Conservation (phyloP, 192 early-diverging fungal species). For the Podila horticola region DNA sequence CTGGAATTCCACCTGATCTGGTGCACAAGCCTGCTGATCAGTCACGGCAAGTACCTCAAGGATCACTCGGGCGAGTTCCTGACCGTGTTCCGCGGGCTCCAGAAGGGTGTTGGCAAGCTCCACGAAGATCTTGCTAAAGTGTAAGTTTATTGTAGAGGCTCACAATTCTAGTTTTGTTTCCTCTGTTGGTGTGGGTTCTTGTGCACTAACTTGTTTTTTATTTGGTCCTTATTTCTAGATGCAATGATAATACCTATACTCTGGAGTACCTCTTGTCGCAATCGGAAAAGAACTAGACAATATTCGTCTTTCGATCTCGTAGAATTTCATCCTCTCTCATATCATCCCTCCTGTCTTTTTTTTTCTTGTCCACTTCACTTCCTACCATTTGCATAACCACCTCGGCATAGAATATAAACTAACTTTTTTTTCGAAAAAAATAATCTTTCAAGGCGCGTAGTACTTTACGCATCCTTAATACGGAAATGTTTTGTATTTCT, state of each 20-base stretch:
- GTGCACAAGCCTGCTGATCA: conserved; percentile 76
- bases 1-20: conserved; percentile 92
- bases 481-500: too few species aligned
- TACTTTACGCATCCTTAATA: too few species aligned
- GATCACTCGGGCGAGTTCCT: conserved; percentile 70
- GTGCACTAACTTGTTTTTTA: background rate
- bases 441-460: too few species aligned
- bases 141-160: conserved; percentile 55
- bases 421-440: too few species aligned
- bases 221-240: conserved; percentile 60
- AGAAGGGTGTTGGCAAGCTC: conserved; percentile 71
- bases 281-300: conserved; percentile 45
- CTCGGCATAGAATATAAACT: too few species aligned
- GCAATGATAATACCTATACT: conserved; percentile 81
- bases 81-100: conserved; percentile 82
- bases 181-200: background rate
- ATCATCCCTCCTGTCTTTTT: background rate
- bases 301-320: background rate
- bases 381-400: too few species aligned
- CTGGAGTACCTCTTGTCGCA: conserved; percentile 72
- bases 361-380: background rate
- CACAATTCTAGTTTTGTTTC: background rate
- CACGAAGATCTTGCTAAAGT: conserved; percentile 67
- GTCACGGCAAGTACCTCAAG: conserved; percentile 82
- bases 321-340: background rate